phyloP scores from a whole-genome alignment of 2,329 filamentous ascomycete genomes.

The Chaetomiaceae sp. region DNA sequence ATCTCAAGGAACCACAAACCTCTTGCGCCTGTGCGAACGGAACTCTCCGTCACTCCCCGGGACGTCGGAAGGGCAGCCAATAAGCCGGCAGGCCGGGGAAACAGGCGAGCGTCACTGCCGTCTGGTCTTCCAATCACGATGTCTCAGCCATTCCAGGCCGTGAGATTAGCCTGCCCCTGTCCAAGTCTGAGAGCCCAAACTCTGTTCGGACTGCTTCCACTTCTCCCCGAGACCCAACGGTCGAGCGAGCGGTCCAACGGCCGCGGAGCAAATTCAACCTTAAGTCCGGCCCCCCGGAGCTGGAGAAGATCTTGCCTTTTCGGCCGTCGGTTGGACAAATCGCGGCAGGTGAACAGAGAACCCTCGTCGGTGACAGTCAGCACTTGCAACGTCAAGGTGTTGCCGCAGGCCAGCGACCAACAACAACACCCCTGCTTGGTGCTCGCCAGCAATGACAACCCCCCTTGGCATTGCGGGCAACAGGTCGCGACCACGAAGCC shows the following conservation, averaged over 20 bases:
- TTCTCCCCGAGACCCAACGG: constrained; percentile 4
- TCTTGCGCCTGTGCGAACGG: constrained; percentile 8
- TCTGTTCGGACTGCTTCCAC: background rate
- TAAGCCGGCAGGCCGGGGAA: background rate
- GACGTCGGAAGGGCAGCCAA: background rate
- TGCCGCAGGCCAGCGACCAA: background rate
- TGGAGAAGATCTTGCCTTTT: background rate
- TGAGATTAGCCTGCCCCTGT: constrained; percentile 5
- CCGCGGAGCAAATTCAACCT: background rate
- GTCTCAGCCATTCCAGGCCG: background rate
- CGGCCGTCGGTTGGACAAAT: no score
- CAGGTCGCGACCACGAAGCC: background rate
- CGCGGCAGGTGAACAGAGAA: no score
- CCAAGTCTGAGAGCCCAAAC: background rate
- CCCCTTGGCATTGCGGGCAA: background rate
- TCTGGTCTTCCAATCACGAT: constrained; percentile 11
- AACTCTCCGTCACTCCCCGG: background rate
- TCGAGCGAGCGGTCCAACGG: background rate
- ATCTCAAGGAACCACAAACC: background rate
- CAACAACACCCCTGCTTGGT: background rate
- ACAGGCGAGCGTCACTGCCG: background rate
- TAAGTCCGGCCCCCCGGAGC: no score
- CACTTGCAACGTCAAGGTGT: background rate
- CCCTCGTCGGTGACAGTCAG: no score
- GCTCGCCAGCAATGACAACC: background rate